A percentile compares a stretch with the other conserved stretches of the same genome.
phyloP scores from a whole-genome alignment of 2,329 filamentous ascomycete genomes.

The Fusarium musae region DNA sequence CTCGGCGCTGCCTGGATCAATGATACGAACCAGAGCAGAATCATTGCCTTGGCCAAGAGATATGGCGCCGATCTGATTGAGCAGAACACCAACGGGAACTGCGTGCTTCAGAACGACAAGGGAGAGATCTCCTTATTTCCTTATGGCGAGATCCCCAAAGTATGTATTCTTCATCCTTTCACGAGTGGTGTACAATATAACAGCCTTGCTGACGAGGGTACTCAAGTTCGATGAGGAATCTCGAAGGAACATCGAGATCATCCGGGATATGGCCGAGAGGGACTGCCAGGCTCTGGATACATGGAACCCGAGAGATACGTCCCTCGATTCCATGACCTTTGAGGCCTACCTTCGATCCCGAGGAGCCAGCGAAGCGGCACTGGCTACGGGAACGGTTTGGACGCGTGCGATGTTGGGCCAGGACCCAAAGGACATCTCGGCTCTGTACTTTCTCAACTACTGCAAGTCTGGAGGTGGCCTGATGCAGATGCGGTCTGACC shows the following conservation, averaged over 20 bases:
- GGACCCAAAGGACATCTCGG: constrained; percentile 22
- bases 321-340: background rate
- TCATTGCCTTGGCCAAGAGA: background rate
- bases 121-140: background rate
- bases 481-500: constrained; percentile 21
- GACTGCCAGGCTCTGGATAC: background rate
- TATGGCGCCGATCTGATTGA: background rate
- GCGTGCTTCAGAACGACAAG: background rate
- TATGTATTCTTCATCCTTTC: background rate
- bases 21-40: background rate
- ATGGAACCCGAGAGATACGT: background rate
- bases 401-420: constrained; percentile 20
- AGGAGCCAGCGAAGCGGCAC: background rate
- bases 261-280: background rate
- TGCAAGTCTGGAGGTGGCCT: constrained; percentile 20
- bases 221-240: background rate
- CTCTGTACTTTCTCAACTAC: constrained; percentile 21
- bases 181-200: background rate
- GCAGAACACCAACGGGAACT: background rate
- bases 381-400: constrained; percentile 17
- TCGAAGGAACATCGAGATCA: background rate
- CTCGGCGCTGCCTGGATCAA: background rate
- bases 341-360: background rate
- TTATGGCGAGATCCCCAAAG: background rate
- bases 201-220: background rate